Conservation (phyloP, 208 protist species). For the Crithidia thermophila region DNA sequence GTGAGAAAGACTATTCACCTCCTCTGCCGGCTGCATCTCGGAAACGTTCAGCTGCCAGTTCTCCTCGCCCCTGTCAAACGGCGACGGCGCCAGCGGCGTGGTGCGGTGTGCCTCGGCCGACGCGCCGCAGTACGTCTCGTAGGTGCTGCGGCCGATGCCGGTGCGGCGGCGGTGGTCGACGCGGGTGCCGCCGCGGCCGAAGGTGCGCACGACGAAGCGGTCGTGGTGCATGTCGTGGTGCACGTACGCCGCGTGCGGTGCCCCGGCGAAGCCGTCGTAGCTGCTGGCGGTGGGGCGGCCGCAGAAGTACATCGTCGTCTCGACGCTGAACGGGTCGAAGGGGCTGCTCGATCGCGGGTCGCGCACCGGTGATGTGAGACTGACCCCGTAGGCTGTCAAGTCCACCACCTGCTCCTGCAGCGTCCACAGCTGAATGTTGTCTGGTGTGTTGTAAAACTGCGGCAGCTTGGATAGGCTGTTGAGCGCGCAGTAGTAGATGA, state of each 20-base stretch:
- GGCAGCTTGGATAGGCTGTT: neutral
- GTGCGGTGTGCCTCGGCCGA: neutral
- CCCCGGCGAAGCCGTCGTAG: conserved; percentile 24
- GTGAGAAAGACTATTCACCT: neutral
- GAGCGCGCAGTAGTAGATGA: conserved; percentile 1
- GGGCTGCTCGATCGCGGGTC: conserved; percentile 23
- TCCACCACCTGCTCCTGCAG: conserved; percentile 18
- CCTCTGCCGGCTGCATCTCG: too few species aligned
- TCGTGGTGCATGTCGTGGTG: conserved; percentile 29
- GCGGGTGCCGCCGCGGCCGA: conserved; percentile 23
- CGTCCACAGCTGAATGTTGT: conserved; percentile 20
- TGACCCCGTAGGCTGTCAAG: neutral
- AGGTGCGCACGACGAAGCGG: conserved; percentile 30
- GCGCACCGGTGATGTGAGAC: conserved; percentile 7
- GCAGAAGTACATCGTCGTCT: neutral
- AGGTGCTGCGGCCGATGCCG: conserved; percentile 20
- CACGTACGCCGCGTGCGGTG: conserved; percentile 18
- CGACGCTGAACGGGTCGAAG: neutral
- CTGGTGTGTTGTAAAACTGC: neutral
- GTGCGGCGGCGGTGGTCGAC: conserved; percentile 15
- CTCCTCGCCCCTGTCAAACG: neutral
- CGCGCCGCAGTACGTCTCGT: conserved; percentile 18
- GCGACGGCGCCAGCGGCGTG: conserved; percentile 19
- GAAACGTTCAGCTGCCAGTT: conserved; percentile 21
- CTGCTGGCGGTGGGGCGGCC: conserved; percentile 22